Percentiles rank a stretch among this genome's conserved stretches.
phyloP scores from a whole-genome alignment of 1,284 basidiomycete genomes.

The Moniliophthora roreri region DNA sequence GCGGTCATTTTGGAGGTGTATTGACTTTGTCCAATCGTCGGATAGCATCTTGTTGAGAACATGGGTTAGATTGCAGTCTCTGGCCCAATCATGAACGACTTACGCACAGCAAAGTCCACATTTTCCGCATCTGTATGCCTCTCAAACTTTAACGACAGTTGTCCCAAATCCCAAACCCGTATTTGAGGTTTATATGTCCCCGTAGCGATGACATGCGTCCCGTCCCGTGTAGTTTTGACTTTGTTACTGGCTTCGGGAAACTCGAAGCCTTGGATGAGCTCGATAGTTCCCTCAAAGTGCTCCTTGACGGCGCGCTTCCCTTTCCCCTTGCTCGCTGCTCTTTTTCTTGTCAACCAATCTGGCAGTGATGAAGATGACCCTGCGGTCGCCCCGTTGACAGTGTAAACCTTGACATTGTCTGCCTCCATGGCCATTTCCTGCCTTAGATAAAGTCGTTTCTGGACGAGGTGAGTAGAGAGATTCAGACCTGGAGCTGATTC shows the following conservation, averaged over 20 bases:
- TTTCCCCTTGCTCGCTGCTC: slow-evolving; percentile 52
- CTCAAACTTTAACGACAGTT: slow-evolving; percentile 94
- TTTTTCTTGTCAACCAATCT: slow-evolving; percentile 84
- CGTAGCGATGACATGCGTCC: slow-evolving; percentile 90
- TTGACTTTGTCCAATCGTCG: slow-evolving; percentile 98
- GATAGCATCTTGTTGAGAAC: slow-evolving; percentile 75
- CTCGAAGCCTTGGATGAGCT: slow-evolving; percentile 94
- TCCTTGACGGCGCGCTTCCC: slow-evolving; percentile 66
- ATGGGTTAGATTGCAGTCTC: slow-evolving; percentile 9
- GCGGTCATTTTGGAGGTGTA: slow-evolving; percentile 96
- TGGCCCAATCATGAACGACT: slow-evolving; percentile 33
- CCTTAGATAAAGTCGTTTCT: no score
- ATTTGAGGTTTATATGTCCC: slow-evolving; percentile 99
- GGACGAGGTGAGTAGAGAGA: no score
- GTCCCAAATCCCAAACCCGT: slow-evolving; percentile 92
- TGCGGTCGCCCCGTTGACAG: slow-evolving; percentile 84
- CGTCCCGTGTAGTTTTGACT: slow-evolving; percentile 89
- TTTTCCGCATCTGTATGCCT: slow-evolving; percentile 96
- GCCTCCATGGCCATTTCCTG: no score
- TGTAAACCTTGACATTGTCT: slow-evolving; percentile 77
- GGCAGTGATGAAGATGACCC: slow-evolving; percentile 85
- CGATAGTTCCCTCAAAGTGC: slow-evolving; percentile 75
- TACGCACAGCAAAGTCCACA: slow-evolving; percentile 94
- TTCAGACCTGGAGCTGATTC: no score
- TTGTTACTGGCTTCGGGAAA: slow-evolving; percentile 96